Evolutionary conservation across 1,139 yeast genomes (phyloP).

Genomic region (Kurtzmaniella quercitrusa): DNA sequence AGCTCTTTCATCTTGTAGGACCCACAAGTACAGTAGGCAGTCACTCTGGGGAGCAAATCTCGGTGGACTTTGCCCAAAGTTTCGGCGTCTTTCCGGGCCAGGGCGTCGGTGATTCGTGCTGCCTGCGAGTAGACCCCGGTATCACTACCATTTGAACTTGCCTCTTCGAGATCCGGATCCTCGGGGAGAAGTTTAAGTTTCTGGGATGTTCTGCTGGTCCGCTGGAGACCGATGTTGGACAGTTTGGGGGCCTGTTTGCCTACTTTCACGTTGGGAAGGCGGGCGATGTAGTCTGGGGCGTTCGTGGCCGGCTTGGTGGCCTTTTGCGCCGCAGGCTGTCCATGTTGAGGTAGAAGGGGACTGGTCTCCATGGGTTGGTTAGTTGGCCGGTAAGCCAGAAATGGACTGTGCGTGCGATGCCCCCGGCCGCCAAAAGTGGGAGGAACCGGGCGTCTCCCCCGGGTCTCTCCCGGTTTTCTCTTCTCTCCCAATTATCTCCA

Average conservation of each 20-base stretch:
- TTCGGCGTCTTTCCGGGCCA: constrained; percentile 94
- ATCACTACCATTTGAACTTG: constrained; percentile 20
- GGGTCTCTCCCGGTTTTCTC: too few species aligned
- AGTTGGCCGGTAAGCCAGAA: too few species aligned
- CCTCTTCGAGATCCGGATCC: constrained; percentile 37
- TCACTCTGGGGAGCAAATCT: constrained; percentile 78
- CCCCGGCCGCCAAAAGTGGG: neutral
- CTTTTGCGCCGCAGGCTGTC: constrained; percentile 30
- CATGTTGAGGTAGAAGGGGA: constrained; percentile 16
- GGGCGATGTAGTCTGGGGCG: constrained; percentile 3
- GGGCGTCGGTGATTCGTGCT: constrained; percentile 78
- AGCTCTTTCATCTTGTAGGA: constrained; percentile 86
- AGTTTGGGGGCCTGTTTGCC: constrained; percentile 23
- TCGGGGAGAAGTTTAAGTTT: constrained; percentile 85
- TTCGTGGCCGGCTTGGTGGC: neutral
- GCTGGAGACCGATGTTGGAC: constrained; percentile 68
- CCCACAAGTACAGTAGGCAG: constrained; percentile 94
- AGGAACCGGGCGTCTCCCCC: too few species aligned
- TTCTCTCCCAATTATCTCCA: too few species aligned
- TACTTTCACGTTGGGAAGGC: constrained; percentile 6
- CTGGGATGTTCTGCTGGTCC: constrained; percentile 85
- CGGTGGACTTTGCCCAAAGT: constrained; percentile 88
- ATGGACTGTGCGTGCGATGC: neutral
- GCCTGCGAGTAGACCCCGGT: constrained; percentile 70
- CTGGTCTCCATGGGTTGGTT: constrained; percentile 12